Conservation (phyloP, 768 basidiomycete species). For the Fistulinella prunicolor region DNA sequence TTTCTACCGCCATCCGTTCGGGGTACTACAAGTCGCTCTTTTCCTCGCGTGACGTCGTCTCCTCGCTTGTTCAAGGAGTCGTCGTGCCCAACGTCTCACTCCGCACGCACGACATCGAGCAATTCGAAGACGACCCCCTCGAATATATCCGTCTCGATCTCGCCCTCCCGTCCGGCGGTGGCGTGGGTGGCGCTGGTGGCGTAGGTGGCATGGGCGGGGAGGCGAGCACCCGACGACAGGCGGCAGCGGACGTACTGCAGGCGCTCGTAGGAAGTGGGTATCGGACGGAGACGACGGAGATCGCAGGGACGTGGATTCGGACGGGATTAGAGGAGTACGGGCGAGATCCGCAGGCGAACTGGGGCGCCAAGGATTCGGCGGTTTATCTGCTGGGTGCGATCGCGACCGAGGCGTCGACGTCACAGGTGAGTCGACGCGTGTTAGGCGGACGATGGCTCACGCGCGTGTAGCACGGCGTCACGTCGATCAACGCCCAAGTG, state of each 20-base stretch:
- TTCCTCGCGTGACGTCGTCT: conserved; percentile 76
- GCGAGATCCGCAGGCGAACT: conserved; percentile 57
- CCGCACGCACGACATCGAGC: conserved; percentile 86
- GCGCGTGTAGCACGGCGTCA: conserved; percentile 75
- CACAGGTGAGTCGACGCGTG: conserved; percentile 52
- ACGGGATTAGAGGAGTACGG: conserved; percentile 69
- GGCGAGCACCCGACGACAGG: conserved; percentile 82
- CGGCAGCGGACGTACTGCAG: conserved; percentile 93
- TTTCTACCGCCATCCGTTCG: conserved; percentile 88
- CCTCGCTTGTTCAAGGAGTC: conserved; percentile 81
- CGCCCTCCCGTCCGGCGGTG: conserved; percentile 51
- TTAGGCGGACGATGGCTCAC: background rate
- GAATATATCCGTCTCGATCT: conserved; percentile 92
- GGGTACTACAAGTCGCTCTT: conserved; percentile 81
- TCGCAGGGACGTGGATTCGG: conserved; percentile 82
- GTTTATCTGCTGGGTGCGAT: conserved; percentile 92
- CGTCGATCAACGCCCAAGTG: conserved; percentile 86
- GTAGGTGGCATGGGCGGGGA: conserved; percentile 48
- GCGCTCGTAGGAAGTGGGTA: conserved; percentile 80
- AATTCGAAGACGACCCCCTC: conserved; percentile 96
- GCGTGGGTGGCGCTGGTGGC: conserved; percentile 37
- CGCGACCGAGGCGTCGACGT: conserved; percentile 85
- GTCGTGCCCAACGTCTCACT: conserved; percentile 91
- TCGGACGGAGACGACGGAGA: conserved; percentile 83
- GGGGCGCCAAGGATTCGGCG: conserved; percentile 93